Conservation (phyloP, 1,284 basidiomycete genomes). For the Peniophora sp. region DNA sequence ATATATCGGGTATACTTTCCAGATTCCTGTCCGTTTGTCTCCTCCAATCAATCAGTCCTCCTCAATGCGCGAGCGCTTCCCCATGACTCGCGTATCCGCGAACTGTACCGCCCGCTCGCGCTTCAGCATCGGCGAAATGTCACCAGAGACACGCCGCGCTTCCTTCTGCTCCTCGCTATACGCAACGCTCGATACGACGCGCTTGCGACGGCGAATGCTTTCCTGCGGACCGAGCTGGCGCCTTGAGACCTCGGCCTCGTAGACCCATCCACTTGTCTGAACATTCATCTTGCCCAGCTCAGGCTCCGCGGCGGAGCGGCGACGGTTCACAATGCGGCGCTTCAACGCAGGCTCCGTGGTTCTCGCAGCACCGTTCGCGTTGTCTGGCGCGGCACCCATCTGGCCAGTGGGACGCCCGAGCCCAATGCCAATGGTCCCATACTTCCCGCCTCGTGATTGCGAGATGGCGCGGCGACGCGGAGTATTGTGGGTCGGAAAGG, state of each 20-base stretch:
- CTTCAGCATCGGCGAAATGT: neutral
- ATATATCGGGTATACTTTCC: too few relatives aligned
- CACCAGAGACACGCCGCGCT: neutral
- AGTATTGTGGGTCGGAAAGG: neutral
- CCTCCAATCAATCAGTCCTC: too few relatives aligned
- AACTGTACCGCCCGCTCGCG: neutral
- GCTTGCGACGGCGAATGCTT: conserved; percentile 8
- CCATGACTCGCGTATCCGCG: neutral
- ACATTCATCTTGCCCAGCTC: conserved; percentile 16
- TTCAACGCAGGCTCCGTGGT: conserved; percentile 29
- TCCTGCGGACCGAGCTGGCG: conserved; percentile 5
- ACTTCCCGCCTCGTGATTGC: too few relatives aligned
- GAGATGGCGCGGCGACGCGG: neutral
- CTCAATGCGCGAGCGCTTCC: neutral
- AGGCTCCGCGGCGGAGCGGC: conserved; percentile 35
- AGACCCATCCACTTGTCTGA: conserved; percentile 35
- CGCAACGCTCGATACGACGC: conserved; percentile 8
- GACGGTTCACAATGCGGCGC: conserved; percentile 47
- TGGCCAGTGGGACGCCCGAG: conserved; percentile 3
- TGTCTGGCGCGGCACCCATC: conserved; percentile 1
- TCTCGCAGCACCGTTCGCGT: neutral
- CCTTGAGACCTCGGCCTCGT: conserved; percentile 38
- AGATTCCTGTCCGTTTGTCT: too few relatives aligned
- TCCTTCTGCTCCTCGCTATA: conserved; percentile 2
- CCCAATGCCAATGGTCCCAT: neutral